Percentiles rank a stretch among this genome's conserved stretches.
phyloP scores from a whole-genome alignment of 2,329 filamentous ascomycete genomes.

The Colletotrichum agaves region DNA sequence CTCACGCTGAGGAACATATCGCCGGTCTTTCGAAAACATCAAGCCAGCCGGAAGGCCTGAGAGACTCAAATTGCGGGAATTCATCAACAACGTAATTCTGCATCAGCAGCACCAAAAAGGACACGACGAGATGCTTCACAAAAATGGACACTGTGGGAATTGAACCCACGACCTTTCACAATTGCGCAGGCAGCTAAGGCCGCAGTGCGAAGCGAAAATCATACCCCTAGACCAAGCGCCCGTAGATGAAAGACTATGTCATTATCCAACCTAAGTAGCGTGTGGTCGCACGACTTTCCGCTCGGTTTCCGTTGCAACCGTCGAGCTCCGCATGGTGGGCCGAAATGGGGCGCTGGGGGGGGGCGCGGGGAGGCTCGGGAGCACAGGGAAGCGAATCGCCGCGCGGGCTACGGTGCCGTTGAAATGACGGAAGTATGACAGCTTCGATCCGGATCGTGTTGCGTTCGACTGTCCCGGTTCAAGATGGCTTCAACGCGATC shows the following conservation, averaged over 20 bases:
- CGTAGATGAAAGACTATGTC: fast-evolving
- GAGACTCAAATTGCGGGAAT: no score
- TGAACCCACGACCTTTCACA: slow-evolving; percentile 36
- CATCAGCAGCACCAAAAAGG: not conserved
- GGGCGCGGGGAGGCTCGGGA: not conserved
- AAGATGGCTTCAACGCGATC: not conserved
- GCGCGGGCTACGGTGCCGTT: slow-evolving; percentile 13
- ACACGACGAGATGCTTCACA: fast-evolving
- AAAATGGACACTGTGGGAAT: slow-evolving; percentile 36
- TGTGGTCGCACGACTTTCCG: fast-evolving
- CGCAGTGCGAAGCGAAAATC: slow-evolving; percentile 33
- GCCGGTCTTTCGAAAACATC: not conserved
- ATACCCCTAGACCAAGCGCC: slow-evolving; percentile 38
- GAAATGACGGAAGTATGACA: slow-evolving; percentile 23
- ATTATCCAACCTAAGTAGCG: not conserved
- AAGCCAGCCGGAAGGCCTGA: not conserved
- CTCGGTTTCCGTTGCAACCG: not conserved
- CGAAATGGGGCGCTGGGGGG: slow-evolving; percentile 1
- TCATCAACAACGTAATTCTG: no score
- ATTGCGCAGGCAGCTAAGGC: not conserved
- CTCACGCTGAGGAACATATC: no score
- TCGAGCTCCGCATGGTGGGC: not conserved
- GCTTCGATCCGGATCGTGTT: not conserved
- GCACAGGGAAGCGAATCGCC: not conserved
- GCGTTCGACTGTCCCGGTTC: slow-evolving; percentile 2